A percentile compares a stretch with the other conserved stretches of the same genome.
These are phyloP conservation scores for Lenwebbia sp. DNA, from an alignment of 345 rosid species.

Conservation along the genomic window DNA sequence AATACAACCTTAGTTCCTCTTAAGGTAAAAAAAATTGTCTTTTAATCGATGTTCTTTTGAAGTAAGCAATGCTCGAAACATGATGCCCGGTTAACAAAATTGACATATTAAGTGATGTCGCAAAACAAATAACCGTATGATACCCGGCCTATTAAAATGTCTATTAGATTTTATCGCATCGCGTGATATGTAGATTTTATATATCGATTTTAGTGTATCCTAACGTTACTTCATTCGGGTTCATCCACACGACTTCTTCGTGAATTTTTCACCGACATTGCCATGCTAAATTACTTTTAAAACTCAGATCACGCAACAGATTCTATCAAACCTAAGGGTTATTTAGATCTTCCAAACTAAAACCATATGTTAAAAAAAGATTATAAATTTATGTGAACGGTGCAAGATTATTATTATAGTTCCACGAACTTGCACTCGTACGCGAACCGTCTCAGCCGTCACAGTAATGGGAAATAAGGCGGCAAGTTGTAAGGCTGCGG, in stretches of 20 bases:
- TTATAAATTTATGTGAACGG: background rate
- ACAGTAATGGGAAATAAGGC: background rate
- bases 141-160: background rate
- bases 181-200: background rate
- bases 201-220: background rate
- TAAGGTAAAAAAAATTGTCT: background rate
- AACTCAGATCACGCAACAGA: background rate
- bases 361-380: background rate
- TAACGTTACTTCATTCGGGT: background rate
- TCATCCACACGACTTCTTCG: background rate
- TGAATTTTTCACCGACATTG: background rate
- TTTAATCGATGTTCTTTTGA: background rate
- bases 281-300: background rate
- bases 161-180: background rate
- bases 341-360: background rate
- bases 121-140: too few species aligned
- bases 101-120: background rate
- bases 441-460: background rate
- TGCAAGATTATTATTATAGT: background rate
- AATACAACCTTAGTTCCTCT: background rate
- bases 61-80: background rate
- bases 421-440: background rate
- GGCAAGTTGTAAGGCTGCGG: background rate
- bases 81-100: background rate
- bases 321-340: background rate